Conservation (phyloP, 2,329 filamentous ascomycete genomes). For the Drechslerella dactyloides region DNA sequence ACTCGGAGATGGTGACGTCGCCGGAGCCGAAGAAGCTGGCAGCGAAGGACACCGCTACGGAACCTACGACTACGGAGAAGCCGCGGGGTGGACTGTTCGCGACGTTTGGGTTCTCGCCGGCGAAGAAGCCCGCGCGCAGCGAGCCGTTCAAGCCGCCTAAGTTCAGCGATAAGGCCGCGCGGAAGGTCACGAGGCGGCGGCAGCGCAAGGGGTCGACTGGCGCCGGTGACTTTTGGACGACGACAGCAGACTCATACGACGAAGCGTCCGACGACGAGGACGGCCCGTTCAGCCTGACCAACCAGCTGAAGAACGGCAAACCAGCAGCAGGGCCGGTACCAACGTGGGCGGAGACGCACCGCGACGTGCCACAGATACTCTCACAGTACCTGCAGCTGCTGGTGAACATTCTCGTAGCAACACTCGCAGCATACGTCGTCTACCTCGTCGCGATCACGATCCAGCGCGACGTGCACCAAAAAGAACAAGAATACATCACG, state of each 20-base stretch:
- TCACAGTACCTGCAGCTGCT: slow-evolving; percentile 67
- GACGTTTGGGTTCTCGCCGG: slow-evolving; percentile 35
- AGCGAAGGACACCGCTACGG: slow-evolving; percentile 19
- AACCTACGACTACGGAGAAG: slow-evolving; percentile 7
- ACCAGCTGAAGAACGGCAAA: neutral
- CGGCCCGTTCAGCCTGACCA: slow-evolving; percentile 14
- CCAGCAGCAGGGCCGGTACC: slow-evolving; percentile 6
- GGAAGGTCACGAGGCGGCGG: slow-evolving; percentile 31
- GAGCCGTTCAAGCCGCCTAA: slow-evolving; percentile 30
- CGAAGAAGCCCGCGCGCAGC: slow-evolving; percentile 25
- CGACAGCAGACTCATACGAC: slow-evolving; percentile 38
- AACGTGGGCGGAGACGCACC: slow-evolving; percentile 64
- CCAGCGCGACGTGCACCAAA: slow-evolving; percentile 75
- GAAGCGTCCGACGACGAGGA: slow-evolving; percentile 25
- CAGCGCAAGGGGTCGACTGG: slow-evolving; percentile 26
- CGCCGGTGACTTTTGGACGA: slow-evolving; percentile 22
- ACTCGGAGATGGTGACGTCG: slow-evolving; percentile 29
- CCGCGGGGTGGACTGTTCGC: slow-evolving; percentile 15
- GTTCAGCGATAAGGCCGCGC: slow-evolving; percentile 44
- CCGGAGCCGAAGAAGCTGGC: slow-evolving; percentile 30
- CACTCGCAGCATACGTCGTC: slow-evolving; percentile 68
- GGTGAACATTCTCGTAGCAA: slow-evolving; percentile 70
- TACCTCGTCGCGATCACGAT: slow-evolving; percentile 74
- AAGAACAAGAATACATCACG: slow-evolving; percentile 71
- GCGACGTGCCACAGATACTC: slow-evolving; percentile 66